These are phyloP conservation scores for Cladosporium oxysporum DNA, from an alignment of 2,329 filamentous ascomycete species.

Conservation along the genomic window DNA sequence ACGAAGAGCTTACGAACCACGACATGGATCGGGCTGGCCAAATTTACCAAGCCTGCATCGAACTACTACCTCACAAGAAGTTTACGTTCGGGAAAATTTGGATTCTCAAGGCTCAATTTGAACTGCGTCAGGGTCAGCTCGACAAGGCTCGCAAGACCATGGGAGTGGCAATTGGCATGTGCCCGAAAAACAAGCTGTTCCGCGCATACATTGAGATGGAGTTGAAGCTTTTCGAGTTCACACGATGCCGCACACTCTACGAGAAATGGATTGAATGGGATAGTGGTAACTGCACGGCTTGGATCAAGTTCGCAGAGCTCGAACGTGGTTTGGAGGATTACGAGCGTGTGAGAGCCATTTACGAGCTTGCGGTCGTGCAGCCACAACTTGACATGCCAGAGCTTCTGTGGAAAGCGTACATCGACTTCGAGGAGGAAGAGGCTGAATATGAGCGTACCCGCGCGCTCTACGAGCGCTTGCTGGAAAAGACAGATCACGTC, in stretches of 20 bases:
- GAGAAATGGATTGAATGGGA: slow-evolving; percentile 95
- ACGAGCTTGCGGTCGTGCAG: slow-evolving; percentile 84
- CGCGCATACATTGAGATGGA: slow-evolving; percentile 91
- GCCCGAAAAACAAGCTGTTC: slow-evolving; percentile 94
- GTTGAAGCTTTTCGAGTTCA: slow-evolving; percentile 90
- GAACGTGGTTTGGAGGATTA: slow-evolving; percentile 89
- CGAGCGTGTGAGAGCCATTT: slow-evolving; percentile 85
- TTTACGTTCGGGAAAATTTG: slow-evolving; percentile 98
- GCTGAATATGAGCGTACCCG: slow-evolving; percentile 84
- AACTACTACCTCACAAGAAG: slow-evolving; percentile 88
- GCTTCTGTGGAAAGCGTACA: slow-evolving; percentile 95
- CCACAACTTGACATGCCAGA: slow-evolving; percentile 93
- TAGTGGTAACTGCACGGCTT: slow-evolving; percentile 83
- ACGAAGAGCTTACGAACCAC: slow-evolving; percentile 84
- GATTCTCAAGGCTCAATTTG: slow-evolving; percentile 91
- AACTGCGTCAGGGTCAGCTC: slow-evolving; percentile 83
- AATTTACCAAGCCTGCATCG: slow-evolving; percentile 86
- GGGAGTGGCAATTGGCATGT: slow-evolving; percentile 87
- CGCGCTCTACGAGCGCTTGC: slow-evolving; percentile 80
- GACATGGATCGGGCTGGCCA: slow-evolving; percentile 79
- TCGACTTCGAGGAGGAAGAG: slow-evolving; percentile 97
- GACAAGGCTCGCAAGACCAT: slow-evolving; percentile 81
- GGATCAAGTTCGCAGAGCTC: slow-evolving; percentile 94
- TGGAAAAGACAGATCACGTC: slow-evolving; percentile 95
- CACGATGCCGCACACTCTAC: slow-evolving; percentile 85